phyloP scores from a whole-genome alignment of 179 eudicot genomes.

The Patellifolia procumbens region DNA sequence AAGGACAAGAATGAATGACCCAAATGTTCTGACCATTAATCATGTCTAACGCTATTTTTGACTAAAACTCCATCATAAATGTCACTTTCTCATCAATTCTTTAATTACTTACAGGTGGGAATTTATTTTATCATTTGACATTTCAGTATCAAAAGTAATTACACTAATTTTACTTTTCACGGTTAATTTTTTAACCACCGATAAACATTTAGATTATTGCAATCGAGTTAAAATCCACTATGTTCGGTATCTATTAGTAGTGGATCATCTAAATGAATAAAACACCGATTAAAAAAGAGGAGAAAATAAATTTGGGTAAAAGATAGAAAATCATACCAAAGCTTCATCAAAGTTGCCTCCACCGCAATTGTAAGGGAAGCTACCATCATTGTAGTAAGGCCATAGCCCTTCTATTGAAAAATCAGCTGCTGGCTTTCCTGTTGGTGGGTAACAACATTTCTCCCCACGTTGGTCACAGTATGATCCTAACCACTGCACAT shows the following conservation, averaged over 20 bases:
- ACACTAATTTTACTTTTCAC: no score
- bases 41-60: background rate
- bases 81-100: background rate
- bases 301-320: background rate
- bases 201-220: no score
- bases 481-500: conserved; percentile 41
- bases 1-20: background rate
- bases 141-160: background rate
- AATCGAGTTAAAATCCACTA: no score
- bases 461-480: conserved; percentile 39
- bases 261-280: no score
- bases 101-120: no score
- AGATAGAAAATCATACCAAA: conserved; percentile 32
- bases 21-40: background rate
- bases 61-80: background rate
- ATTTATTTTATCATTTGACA: background rate
- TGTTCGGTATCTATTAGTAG: no score
- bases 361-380: conserved; percentile 41
- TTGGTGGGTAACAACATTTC: conserved; percentile 35
- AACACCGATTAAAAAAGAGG: no score
- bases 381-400: conserved; percentile 42
- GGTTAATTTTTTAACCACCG: no score
- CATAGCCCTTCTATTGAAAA: conserved; percentile 38
- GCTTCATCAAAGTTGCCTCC: conserved; percentile 38
- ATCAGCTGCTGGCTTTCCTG: conserved; percentile 35